Base-by-base conservation (phyloP, 2,329 filamentous ascomycete genomes). In the Venturia aucupariae region DNA sequence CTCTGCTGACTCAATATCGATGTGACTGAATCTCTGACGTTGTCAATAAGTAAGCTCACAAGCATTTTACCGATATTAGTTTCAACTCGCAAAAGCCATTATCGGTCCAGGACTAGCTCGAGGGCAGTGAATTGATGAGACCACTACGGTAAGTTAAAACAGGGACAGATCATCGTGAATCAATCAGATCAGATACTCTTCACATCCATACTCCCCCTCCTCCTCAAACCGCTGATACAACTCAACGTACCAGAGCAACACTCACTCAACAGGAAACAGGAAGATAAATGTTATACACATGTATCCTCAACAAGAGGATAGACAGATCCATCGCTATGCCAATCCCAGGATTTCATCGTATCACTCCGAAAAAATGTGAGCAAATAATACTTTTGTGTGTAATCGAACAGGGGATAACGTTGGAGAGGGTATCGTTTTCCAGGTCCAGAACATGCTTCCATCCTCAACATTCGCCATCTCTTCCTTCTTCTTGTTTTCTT, bases 271-370 rank as follows among this genome's bases (percentile, higher is more conserved):
- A 11, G 15, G 27, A 22, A 51, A 35, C 51, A 57, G 35, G 30
- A 57, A 57, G 51, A 57, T 57, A n/a, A 57, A 57, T 57, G 27
- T 57, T 57, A 35, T 57, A 57, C 51, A 57, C 51, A 57, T 35
- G 30, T 57, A 57, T n/a, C 51, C 51, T 32, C 51, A 57, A 57
- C 30, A 57, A 32, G 51, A 57, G 27, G 51, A 57, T 35, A 35
- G 51, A 57, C 27, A 57, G 30, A 38, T 51, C 51, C 51, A 35
- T 57, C 51, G 51, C 51, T 57, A 57, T 57, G 51, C 51, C 51
- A 57, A 57, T 35, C 51, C 51, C 51, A 35, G 51, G 27, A 57
- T 6, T n/a, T 51, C 13, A 42, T 46, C 38, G 17, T 27, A 41
- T 61, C 42, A 42, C n/a, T 19, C 17, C 59, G 38, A 27, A 27